Evolutionary conservation across 139 green algal species (phyloP), one percentile per base, ranked within the genome.

Genomic region (Yamagishiella unicocca): DNA sequence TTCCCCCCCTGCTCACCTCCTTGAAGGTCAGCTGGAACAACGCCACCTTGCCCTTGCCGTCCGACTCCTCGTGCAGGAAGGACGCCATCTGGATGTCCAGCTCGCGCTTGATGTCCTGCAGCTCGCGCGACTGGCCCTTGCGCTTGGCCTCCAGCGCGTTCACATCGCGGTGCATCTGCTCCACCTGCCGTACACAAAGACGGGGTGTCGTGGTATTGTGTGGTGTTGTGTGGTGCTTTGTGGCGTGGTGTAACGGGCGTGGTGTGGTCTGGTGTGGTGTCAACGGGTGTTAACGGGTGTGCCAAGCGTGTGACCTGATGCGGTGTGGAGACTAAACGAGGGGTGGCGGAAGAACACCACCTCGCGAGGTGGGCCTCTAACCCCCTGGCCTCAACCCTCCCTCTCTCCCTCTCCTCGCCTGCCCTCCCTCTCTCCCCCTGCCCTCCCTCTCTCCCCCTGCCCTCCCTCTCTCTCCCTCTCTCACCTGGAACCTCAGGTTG

Each of bases 1-100:
- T 31, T 10, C 58, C 25, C 64, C 64, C 64, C 64, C 14, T 50
- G 3, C 90, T 50, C 84, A 93, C 89, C 86, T 93, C 83, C 83
- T 95, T 92, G 81, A 85, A 88, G 0, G 82, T 92, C 43, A 92
- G 37, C 53, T 84, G 64, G 79, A 95, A 94, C 43, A 92, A 66
- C 37, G 72, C 61, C 10, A 87, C 87, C 90, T 95, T 95, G 27
- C 95, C 93, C 91, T 95, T 94, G 50, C 93, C 94, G 4, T 91
- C 37, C 1, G 72, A 55, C 92, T 97, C 93, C 90, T 96, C 91
- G 77, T 92, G 87, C 42, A 96, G 87, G 89, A 94, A 95, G 25
- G 87, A 80, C 29, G 90, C 94, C 88, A 96, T 95, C 55, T 89
- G 71, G 46, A 95, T 90, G 88, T 97, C 94, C 66, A 96, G 85